Base-by-base conservation (phyloP, 306 rosid species). In the Prunus mongolica region DNA sequence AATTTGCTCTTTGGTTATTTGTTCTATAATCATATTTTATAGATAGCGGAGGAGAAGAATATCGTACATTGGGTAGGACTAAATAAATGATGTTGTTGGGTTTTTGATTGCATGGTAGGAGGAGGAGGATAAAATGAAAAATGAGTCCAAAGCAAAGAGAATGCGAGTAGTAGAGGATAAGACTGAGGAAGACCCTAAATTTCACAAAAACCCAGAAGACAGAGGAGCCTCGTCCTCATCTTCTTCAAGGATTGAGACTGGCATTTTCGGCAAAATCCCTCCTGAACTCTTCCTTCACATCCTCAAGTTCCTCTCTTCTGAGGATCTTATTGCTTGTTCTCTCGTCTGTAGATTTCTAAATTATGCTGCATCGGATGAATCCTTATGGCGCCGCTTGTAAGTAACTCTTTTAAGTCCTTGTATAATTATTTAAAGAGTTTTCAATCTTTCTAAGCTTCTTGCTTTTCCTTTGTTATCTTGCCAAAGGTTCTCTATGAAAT, bases 331-430 rank as follows among this genome's bases (percentile, higher is more conserved):
- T 73, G 78, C 97, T 32, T 95, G 98, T 85, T 80, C 92, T 3
- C 79, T 85, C 38, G 98, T 89, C 66, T 95, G 97, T 87, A 84
- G 84, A 67, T 95, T 92, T 82, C 87, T 95, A n/a, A 90, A 63
- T 25, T 74, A 69, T 80, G 98, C 86, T 0, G 96, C 98, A n/a
- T 90, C 96, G 51, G 98, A 95, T 83, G 98, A 95, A 85, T 80
- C 93, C 45, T 51, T 95, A 64, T 95, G 98, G 98, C 97, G 93
- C 67, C 97, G 96, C 85, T 79, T 95, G 98, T 95, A 58, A 87
- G 96, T 90, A 13, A 55, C 10, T 27, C 71, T 47, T 49, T 56
- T 27, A 58, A 6, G 63, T 47, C 27, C 19, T 3, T 55, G 25
- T 30, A 30, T 45, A 27, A 28, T 30, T 44, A 47, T 32, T 52